Conservation (phyloP, 768 basidiomycete genomes). For the Boletus subcaerulescens region DNA sequence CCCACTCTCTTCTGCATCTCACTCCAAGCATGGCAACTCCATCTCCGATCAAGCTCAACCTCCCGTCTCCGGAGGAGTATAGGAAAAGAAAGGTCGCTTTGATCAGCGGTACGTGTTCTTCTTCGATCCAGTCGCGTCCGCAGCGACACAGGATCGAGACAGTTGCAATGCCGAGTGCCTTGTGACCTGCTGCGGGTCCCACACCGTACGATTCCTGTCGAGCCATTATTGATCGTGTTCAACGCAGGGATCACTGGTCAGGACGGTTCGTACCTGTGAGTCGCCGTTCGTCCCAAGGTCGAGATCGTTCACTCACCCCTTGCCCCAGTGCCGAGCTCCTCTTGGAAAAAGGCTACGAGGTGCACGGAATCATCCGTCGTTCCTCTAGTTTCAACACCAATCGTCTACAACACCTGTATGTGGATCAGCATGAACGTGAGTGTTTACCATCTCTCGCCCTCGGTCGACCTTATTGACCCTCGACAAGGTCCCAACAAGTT, state of each 20-base stretch:
- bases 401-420: conserved; percentile 89
- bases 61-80: conserved; percentile 79
- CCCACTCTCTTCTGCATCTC: neutral
- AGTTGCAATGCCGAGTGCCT: neutral
- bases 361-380: conserved; percentile 94
- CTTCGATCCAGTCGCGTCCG: neutral
- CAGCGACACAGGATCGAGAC: neutral
- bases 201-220: neutral
- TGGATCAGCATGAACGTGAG: conserved; percentile 89
- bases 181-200: neutral
- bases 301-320: conserved; percentile 1
- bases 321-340: conserved; percentile 71
- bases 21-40: conserved; percentile 14
- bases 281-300: conserved; percentile 2
- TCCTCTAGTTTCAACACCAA: conserved; percentile 98
- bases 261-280: conserved; percentile 93
- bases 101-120: conserved; percentile 66
- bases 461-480: conserved; percentile 3
- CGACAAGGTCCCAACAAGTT: conserved; percentile 65
- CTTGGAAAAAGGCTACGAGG: conserved; percentile 84
- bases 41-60: conserved; percentile 44
- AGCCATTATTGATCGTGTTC: conserved; percentile 6
- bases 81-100: conserved; percentile 90
- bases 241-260: conserved; percentile 87
- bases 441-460: conserved; percentile 2